Evolutionary conservation across 1,284 basidiomycete genomes (phyloP).

Genomic region (Heliocybe sulcata): DNA sequence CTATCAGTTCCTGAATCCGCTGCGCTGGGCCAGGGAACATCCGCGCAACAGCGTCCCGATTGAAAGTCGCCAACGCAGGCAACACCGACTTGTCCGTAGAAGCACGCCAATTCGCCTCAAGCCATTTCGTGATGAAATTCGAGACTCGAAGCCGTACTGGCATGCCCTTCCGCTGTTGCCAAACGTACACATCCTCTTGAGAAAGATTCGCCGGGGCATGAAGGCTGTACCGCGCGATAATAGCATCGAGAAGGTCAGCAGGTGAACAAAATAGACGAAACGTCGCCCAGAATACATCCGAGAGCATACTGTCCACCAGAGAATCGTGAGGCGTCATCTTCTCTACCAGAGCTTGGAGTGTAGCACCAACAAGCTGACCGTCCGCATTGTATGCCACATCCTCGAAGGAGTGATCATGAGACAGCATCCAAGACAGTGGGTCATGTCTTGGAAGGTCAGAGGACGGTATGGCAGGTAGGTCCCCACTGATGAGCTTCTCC

Average conservation of each 20-base stretch:
- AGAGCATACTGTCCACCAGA: slow-evolving; percentile 79
- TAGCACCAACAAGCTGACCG: slow-evolving; percentile 87
- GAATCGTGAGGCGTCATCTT: slow-evolving; percentile 96
- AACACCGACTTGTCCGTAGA: slow-evolving; percentile 58
- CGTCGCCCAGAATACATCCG: slow-evolving; percentile 89
- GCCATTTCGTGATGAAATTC: slow-evolving; percentile 91
- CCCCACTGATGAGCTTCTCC: slow-evolving; percentile 48
- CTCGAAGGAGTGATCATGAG: slow-evolving; percentile 66
- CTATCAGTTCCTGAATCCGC: slow-evolving; percentile 68
- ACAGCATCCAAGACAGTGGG: slow-evolving; percentile 48
- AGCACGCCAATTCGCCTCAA: slow-evolving; percentile 85
- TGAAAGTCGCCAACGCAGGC: slow-evolving; percentile 55
- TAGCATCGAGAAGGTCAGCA: slow-evolving; percentile 62
- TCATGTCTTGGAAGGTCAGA: slow-evolving; percentile 33
- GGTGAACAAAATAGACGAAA: slow-evolving; percentile 93
- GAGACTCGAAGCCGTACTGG: slow-evolving; percentile 87
- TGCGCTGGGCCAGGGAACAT: slow-evolving; percentile 65
- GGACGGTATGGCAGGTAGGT: slow-evolving; percentile 40
- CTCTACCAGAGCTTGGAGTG: slow-evolving; percentile 83
- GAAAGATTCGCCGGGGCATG: slow-evolving; percentile 50
- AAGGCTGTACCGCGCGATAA: slow-evolving; percentile 82
- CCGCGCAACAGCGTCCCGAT: slow-evolving; percentile 49
- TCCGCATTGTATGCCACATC: slow-evolving; percentile 91
- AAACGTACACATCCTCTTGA: slow-evolving; percentile 60
- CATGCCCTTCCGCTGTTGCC: slow-evolving; percentile 82